phyloP scores from a whole-genome alignment of 352 stramenopile genomes.

The Phytophthora syringae region DNA sequence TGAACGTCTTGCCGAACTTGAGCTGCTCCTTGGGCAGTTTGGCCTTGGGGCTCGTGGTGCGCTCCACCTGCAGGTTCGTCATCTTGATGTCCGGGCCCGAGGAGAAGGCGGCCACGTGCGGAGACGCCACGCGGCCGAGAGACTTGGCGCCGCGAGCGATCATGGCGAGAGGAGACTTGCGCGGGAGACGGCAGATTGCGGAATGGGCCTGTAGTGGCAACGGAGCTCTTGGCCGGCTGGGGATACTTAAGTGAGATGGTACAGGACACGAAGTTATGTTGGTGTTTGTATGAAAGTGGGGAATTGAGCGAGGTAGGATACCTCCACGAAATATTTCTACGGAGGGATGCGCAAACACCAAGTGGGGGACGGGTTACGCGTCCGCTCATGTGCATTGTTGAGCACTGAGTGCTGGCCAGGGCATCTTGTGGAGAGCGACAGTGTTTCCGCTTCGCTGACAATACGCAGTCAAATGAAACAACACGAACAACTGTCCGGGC shows the following conservation, averaged over 20 bases:
- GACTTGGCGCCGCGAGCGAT: slow-evolving; percentile 21
- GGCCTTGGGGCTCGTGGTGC: slow-evolving; percentile 49
- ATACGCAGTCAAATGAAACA: not conserved
- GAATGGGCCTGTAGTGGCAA: slow-evolving; percentile 30
- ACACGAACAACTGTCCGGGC: not conserved
- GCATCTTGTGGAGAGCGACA: not conserved
- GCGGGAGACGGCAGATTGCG: slow-evolving; percentile 10
- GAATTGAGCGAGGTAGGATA: slow-evolving; percentile 7
- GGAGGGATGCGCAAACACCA: slow-evolving; percentile 11
- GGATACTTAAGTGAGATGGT: slow-evolving; percentile 8
- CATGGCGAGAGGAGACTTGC: slow-evolving; percentile 14
- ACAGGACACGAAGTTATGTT: not conserved
- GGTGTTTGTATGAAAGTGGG: not conserved
- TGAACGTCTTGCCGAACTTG: slow-evolving; percentile 95
- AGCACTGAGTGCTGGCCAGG: too few species aligned
- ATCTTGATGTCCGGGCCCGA: slow-evolving; percentile 33
- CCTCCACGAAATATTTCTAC: slow-evolving; percentile 6
- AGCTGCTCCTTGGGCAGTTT: slow-evolving; percentile 90
- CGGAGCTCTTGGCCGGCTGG: not conserved
- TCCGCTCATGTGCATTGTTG: not conserved
- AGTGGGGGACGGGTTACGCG: not conserved
- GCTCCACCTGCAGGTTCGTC: slow-evolving; percentile 54
- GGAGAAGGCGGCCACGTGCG: slow-evolving; percentile 29
- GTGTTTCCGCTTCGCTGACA: not conserved
- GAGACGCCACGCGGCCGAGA: slow-evolving; percentile 24